phyloP scores from a whole-genome alignment of 2,329 filamentous ascomycete species.

The Catunica adiposa region DNA sequence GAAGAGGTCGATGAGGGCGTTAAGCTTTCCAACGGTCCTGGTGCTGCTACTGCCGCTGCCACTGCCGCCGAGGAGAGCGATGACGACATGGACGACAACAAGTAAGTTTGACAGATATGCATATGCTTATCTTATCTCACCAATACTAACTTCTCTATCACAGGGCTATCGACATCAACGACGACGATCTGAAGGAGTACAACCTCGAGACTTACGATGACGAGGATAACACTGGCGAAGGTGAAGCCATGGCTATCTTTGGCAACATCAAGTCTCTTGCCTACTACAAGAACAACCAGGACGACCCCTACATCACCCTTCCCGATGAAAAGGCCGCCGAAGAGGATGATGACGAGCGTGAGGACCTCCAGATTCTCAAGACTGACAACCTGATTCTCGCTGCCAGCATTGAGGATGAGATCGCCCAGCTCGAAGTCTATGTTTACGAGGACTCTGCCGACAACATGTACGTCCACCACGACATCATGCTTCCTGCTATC shows the following conservation, averaged over 20 bases:
- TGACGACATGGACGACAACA: constrained; percentile 13
- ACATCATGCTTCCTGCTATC: constrained; percentile 96
- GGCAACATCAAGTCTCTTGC: constrained; percentile 85
- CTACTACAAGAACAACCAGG: constrained; percentile 85
- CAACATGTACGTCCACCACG: constrained; percentile 97
- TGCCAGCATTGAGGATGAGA: constrained; percentile 89
- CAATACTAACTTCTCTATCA: constrained; percentile 14
- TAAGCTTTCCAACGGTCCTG: constrained; percentile 8
- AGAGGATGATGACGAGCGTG: constrained; percentile 66
- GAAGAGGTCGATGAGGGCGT: constrained; percentile 18
- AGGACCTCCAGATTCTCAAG: constrained; percentile 82
- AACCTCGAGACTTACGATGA: constrained; percentile 92
- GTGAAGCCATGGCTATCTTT: constrained; percentile 75
- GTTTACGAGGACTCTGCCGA: constrained; percentile 92
- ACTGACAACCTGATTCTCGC: constrained; percentile 87
- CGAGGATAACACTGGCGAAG: constrained; percentile 27
- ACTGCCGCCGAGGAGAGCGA: background rate
- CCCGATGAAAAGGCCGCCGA: constrained; percentile 50
- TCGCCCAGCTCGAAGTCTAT: constrained; percentile 91
- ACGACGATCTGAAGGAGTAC: constrained; percentile 90
- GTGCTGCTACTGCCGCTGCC: background rate
- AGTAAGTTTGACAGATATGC: constrained; percentile 5
- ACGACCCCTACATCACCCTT: constrained; percentile 92
- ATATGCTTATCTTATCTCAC: background rate
- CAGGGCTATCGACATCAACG: constrained; percentile 34